Percentiles rank a stretch among this genome's conserved stretches.
These are phyloP conservation scores for Gossypium mustelinum DNA, from an alignment of 345 rosid species.

Conservation along the genomic window DNA sequence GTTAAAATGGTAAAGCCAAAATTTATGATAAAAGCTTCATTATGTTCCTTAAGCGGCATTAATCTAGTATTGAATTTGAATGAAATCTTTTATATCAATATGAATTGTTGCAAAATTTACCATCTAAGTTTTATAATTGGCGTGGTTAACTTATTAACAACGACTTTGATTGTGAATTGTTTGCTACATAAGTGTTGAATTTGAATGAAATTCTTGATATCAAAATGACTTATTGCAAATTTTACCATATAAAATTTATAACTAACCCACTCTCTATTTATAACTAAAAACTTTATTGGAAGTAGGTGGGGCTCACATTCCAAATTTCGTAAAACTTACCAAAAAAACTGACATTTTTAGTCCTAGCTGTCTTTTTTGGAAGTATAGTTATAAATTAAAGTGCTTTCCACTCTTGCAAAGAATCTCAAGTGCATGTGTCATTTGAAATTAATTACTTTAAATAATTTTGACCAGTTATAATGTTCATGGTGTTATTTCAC, in stretches of 20 bases:
- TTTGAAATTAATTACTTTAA: background rate
- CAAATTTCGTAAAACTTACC: background rate
- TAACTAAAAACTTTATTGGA: background rate
- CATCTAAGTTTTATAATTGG: background rate
- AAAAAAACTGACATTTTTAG: background rate
- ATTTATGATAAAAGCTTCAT: too few species aligned
- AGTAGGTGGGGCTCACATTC: background rate
- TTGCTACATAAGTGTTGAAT: too few species aligned
- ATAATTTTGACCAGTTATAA: background rate
- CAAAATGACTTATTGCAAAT: background rate
- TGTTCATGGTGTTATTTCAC: background rate
- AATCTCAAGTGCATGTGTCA: background rate
- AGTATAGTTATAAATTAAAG: background rate
- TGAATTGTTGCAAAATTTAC: background rate
- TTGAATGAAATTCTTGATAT: too few species aligned
- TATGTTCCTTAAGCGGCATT: too few species aligned
- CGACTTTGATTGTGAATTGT: too few species aligned
- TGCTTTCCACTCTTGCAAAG: background rate
- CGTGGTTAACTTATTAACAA: too few species aligned
- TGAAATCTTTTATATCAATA: too few species aligned
- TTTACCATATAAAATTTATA: background rate
- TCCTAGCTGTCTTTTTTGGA: background rate
- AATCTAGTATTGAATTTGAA: too few species aligned
- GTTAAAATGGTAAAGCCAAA: too few species aligned
- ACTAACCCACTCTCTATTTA: background rate